These are phyloP conservation scores for Lactarius hengduanensis DNA, from an alignment of 768 basidiomycete genomes.

Conservation along the genomic window DNA sequence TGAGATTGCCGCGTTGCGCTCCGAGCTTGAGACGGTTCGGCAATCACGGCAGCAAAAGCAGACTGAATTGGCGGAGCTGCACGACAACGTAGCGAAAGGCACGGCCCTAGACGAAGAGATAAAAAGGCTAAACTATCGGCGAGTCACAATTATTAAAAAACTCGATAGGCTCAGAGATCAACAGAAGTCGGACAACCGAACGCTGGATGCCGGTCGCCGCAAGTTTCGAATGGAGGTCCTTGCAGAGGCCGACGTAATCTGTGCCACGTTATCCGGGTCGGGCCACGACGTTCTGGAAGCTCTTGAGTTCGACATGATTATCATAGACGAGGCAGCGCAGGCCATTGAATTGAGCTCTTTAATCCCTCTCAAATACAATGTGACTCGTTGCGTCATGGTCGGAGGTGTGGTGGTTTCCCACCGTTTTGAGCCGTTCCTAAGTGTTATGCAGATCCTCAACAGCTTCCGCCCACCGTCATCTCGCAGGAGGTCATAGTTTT, in stretches of 20 bases:
- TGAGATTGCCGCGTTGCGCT: constrained; percentile 57
- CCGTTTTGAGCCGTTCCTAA: not conserved
- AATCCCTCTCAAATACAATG: constrained; percentile 90
- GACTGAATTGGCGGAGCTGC: constrained; percentile 54
- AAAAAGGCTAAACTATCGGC: constrained; percentile 57
- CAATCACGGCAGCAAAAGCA: constrained; percentile 55
- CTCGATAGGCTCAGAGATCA: constrained; percentile 80
- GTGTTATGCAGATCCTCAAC: constrained; percentile 74
- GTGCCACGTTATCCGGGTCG: constrained; percentile 88
- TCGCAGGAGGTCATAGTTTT: constrained; percentile 50
- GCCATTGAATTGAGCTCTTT: constrained; percentile 92
- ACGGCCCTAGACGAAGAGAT: constrained; percentile 70
- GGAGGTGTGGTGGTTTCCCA: constrained; percentile 53
- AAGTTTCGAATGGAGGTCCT: constrained; percentile 75
- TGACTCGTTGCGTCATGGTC: constrained; percentile 85
- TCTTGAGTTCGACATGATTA: constrained; percentile 90
- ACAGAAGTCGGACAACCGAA: constrained; percentile 74
- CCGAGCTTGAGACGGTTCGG: constrained; percentile 71
- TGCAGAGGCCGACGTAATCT: constrained; percentile 88
- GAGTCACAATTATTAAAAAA: constrained; percentile 62
- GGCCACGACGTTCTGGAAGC: constrained; percentile 84
- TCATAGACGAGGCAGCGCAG: constrained; percentile 98
- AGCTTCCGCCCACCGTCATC: constrained; percentile 92
- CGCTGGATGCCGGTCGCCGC: constrained; percentile 78
- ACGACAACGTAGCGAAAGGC: constrained; percentile 55